Conservation (phyloP, 768 basidiomycete species). For the Trametes elegans region DNA sequence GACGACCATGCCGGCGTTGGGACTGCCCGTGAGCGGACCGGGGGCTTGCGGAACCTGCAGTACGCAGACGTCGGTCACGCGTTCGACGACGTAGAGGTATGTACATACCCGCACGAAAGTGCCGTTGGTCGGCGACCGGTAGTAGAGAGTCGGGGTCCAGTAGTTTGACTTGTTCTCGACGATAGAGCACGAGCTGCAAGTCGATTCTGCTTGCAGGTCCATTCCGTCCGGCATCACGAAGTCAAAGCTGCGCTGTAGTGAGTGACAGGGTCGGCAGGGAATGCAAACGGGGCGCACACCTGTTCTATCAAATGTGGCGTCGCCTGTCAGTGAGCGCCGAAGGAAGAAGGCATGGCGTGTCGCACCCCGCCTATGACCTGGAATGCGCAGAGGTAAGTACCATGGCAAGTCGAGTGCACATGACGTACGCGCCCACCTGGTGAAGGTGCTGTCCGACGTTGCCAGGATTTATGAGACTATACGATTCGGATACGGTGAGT, state of each 20-base stretch:
- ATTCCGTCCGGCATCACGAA: not conserved
- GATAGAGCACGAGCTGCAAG: slow-evolving; percentile 24
- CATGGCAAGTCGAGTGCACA: not conserved
- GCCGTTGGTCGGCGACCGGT: slow-evolving; percentile 3
- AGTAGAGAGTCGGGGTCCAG: slow-evolving; percentile 22
- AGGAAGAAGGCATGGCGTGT: not conserved
- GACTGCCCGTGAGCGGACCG: not conserved
- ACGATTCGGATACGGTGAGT: not conserved
- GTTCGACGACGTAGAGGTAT: too few species aligned
- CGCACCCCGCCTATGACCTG: not conserved
- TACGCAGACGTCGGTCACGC: too few species aligned
- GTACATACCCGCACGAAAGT: slow-evolving; percentile 1
- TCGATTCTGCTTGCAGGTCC: not conserved
- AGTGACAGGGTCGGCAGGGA: not conserved
- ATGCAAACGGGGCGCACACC: not conserved
- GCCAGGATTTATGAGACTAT: not conserved
- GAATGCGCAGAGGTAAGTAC: not conserved
- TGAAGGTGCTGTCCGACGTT: not conserved
- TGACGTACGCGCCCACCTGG: not conserved
- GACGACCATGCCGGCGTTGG: slow-evolving; percentile 2
- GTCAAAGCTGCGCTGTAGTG: not conserved
- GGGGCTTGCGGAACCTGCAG: not conserved
- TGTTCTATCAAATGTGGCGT: not conserved
- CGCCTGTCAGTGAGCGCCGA: not conserved
- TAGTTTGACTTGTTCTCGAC: slow-evolving; percentile 28